Base-by-base conservation (phyloP, 495 filamentous ascomycete genomes). In the Evernia prunastri region DNA sequence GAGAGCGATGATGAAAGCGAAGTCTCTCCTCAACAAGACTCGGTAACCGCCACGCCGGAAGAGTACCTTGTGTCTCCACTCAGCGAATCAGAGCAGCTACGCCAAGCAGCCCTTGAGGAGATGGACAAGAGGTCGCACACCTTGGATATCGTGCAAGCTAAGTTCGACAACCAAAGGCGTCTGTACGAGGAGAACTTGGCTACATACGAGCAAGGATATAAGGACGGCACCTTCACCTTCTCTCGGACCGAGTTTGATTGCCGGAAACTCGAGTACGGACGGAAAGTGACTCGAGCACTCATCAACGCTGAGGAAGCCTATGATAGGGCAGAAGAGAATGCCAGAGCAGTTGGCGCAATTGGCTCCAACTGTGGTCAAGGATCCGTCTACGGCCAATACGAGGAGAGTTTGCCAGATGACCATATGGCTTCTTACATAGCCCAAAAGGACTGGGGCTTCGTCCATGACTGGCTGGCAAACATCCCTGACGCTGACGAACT, bases 231-330 rank as follows among this genome's bases (percentile, higher is more conserved):
- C 23, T n/a, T 9, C 20, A 33, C 7, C 12, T 27, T 35, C 3
- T 60, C 59, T 20, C 15, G 59, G 13, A 60, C 42, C n/a, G 59
- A 60, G 2, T 60, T 60, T 33, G 59, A 60, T 36, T 31, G 59
- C 20, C 29, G 23, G 6, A 13, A 13, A 9, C 9, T 60, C n/a
- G 27, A 8, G 5, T 51, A 47, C 18, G 42, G 59, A 18, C 15
- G 7, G 23, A 33, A 60, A 36, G 20, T 60, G 11, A 60, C 42
- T 0, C 40, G 59, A 35, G 42, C 59, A 6, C n/a, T 60, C 0
- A 51, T 60, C 18, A 5, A 60, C 15, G 59, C 59, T 15, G 59
- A 60, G 29, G 59, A 42, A 25, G 59, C 33, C 15, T 51, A 49
- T 37, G 42, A 60, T n/a, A 2, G n/a, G 7, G 59, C 42, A 51